Conservation (phyloP, 2,329 filamentous ascomycete genomes). For the Karstenula rhodostoma region DNA sequence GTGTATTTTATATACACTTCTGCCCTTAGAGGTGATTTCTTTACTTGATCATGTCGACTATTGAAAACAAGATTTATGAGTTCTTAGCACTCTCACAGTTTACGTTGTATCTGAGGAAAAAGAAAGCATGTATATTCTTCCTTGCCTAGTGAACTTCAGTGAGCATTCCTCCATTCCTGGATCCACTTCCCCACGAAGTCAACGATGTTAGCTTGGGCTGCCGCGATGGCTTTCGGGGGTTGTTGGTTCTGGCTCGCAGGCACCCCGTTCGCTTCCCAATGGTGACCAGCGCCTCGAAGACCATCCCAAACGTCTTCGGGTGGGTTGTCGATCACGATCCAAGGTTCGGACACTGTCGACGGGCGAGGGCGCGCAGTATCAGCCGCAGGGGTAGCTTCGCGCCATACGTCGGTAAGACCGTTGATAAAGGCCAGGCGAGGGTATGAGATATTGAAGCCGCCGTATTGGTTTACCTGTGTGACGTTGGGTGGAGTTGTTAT, state of each 20-base stretch:
- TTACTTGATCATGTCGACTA: no score
- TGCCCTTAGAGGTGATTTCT: no score
- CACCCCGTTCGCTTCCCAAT: constrained; percentile 1
- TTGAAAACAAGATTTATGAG: no score
- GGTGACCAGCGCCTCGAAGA: background rate
- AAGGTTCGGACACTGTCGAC: constrained; percentile 72
- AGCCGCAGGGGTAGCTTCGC: constrained; percentile 74
- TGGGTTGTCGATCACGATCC: constrained; percentile 66
- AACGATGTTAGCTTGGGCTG: background rate
- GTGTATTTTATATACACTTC: no score
- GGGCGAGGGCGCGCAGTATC: constrained; percentile 64
- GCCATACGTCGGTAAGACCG: constrained; percentile 82
- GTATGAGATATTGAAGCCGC: constrained; percentile 76
- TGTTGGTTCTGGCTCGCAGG: background rate
- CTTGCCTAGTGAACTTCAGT: background rate
- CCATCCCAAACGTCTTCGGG: constrained; percentile 1
- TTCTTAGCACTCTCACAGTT: background rate
- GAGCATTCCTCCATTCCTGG: background rate
- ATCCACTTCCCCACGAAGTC: background rate
- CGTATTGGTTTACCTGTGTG: constrained; percentile 76
- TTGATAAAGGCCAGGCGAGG: constrained; percentile 79
- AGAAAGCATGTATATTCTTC: background rate
- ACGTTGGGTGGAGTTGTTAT: constrained; percentile 70
- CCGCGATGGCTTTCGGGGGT: background rate
- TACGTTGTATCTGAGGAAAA: background rate